Evolutionary conservation across 1,284 basidiomycete genomes (phyloP).

Genomic region (Ganoderma leucocontextum): DNA sequence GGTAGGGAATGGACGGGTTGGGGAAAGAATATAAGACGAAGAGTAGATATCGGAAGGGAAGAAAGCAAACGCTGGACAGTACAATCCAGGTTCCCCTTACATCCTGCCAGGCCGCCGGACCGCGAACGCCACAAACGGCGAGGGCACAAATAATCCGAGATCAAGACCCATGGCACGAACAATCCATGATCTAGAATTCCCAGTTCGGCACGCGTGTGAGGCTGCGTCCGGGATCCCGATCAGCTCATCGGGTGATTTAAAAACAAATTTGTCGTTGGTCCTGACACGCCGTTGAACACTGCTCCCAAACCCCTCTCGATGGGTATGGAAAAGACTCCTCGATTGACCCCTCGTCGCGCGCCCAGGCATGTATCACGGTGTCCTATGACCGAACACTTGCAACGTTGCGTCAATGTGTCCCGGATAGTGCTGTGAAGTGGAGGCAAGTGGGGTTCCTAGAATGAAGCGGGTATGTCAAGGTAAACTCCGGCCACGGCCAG

Average conservation of each 20-base stretch:
- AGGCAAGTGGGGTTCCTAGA: constrained; percentile 3
- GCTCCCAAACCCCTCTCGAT: constrained; percentile 2
- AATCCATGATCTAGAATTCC: constrained; percentile 24
- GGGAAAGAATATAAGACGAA: constrained; percentile 4
- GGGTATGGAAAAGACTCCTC: neutral
- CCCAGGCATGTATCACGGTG: neutral
- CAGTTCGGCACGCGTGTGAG: constrained; percentile 13
- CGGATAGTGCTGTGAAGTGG: neutral
- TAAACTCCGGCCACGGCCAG: neutral
- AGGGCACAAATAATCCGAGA: constrained; percentile 12
- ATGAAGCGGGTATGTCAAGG: neutral
- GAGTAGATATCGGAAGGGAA: constrained; percentile 16
- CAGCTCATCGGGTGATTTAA: constrained; percentile 15
- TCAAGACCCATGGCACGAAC: constrained; percentile 12
- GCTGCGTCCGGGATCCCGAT: constrained; percentile 6
- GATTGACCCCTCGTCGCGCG: neutral
- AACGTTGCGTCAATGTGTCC: constrained; percentile 7
- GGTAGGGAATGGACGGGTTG: constrained; percentile 10
- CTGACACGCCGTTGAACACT: neutral
- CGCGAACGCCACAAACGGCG: neutral
- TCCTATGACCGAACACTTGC: constrained; percentile 5
- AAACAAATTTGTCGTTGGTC: constrained; percentile 12
- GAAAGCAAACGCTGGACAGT: constrained; percentile 15
- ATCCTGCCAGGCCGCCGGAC: constrained; percentile 18
- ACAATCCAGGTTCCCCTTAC: constrained; percentile 13